Base-by-base conservation (phyloP, 164 flowering plant genomes). In the Berberis vulgaris region DNA sequence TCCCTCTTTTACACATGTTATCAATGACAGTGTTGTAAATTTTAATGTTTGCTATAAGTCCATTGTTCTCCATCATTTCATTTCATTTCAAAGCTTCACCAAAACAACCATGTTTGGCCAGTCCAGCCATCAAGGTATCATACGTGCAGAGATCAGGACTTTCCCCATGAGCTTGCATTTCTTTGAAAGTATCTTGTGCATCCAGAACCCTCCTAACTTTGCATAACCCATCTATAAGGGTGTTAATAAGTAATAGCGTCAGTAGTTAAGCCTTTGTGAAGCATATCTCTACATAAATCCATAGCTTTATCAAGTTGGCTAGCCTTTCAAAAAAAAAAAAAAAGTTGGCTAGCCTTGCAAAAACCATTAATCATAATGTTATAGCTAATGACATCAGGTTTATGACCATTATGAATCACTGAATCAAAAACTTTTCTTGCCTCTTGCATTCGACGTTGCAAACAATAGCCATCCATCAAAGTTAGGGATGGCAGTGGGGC, bases 221-320 rank as follows among this genome's bases (percentile, higher is more conserved):
- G 52, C 67, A 72, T 26, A 72, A 56, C 5, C 68, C 68, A 45
- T 12, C 49, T 2, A 71, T 50, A n/a, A 71, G 66, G 41, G 70
- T 49, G n/a, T 8, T 62, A 26, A 12, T 62, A 71, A 10, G 69
- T 71, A 45, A 57, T 41, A 7, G 59, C 38, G 4, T 44, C 49
- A 12, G 67, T 70, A 6, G 7, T 41, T 7, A 71, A 5, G 39
- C 74, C 74, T 39, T 45, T 61, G 39, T 7, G 13, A 10, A 2
- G 1, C 69, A 71, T 66, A 43, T 61, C 74, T 11, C 26, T 8
- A 13, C 49, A 66, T 1, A 62, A 26, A 5, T 10, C 8, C 44
- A 62, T 12, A 10, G 65, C 74, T 40, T 62, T 61, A 43, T 52
- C 64, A 5, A 71, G 5, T 12, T 41, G 62, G 11, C 57, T 45